Conservation (phyloP, 73 alveolate genomes). For the Paramecium caudatum region DNA sequence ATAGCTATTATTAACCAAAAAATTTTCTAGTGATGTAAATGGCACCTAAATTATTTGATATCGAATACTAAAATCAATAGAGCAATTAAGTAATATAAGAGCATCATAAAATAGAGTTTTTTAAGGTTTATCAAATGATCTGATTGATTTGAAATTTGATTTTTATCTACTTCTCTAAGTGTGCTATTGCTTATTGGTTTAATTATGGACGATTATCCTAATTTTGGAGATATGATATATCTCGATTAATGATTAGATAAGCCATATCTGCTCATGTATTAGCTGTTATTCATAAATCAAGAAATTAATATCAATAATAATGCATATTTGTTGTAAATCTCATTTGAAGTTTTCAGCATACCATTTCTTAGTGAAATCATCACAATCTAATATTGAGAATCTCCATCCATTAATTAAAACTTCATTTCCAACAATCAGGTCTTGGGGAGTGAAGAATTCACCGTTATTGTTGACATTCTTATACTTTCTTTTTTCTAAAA, state of each 20-base stretch:
- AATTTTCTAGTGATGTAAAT: neutral
- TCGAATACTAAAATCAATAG: neutral
- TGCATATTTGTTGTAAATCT: neutral
- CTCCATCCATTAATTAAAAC: constrained; percentile 88
- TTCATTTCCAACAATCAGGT: constrained; percentile 89
- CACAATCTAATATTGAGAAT: constrained; percentile 88
- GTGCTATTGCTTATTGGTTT: neutral
- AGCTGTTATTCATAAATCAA: too few relatives aligned
- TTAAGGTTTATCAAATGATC: neutral
- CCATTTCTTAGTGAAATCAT: constrained; percentile 91
- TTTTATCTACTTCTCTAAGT: neutral
- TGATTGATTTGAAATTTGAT: constrained; percentile 18
- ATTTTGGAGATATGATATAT: neutral
- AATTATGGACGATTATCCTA: neutral
- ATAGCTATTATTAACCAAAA: neutral
- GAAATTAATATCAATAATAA: too few relatives aligned
- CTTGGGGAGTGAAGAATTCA: constrained; percentile 86
- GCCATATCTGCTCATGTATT: too few relatives aligned
- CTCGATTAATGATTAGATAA: too few relatives aligned
- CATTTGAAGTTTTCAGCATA: constrained; percentile 69
- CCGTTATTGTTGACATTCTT: constrained; percentile 85
- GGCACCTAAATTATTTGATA: neutral
- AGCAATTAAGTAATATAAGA: neutral
- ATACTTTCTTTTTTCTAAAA: constrained; percentile 90
- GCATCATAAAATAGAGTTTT: constrained; percentile 40